Evolutionary conservation across 768 basidiomycete species (phyloP), one percentile per base, ranked within the genome.

Genomic region (Phaffia tasmanica): DNA sequence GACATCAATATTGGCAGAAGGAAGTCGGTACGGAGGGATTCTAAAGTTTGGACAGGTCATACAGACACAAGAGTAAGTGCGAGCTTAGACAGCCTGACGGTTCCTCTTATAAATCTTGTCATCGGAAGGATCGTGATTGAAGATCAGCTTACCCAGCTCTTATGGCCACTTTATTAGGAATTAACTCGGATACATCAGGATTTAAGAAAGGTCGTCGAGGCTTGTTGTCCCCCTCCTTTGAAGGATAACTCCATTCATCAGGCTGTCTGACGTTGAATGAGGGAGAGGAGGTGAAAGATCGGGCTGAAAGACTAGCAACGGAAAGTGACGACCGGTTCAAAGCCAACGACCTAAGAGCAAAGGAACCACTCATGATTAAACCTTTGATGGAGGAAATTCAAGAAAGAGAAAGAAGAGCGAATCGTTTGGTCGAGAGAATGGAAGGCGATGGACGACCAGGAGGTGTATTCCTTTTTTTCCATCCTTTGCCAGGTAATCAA

Each of bases 211-310:
- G 67, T 46, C 67, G 27, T 23, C 67, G 32, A n/a, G 67, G 67
- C n/a, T 58, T 57, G 56, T 68, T 64, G 63, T 68, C 67, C 23
- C 67, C 67, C 23, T 21, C 32, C 16, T 35, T 47, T 15, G 67
- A 68, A 46, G 67, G 67, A 51, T 68, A 68, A 1, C 55, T 46
- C 67, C 67, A 68, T 30, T 68, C 67, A 15, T 67, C 66, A 35
- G 59, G 66, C 29, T 53, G 60, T 53, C 66, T 59, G 54, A 57
- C 58, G 5, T 19, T 15, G 2, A 25, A 29, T 7, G 59, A 48
- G 5, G 54, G 25, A 2, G 66, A 61, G 35, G 35, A 25, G 0
- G 65, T 32, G 58, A 66, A 25, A 23, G 58, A 27, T 16, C 65
- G 65, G 11, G 51, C 53, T 11, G 53, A 56, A 64, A 27, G 54